A percentile compares a stretch with the other conserved stretches of the same genome.
phyloP scores from a whole-genome alignment of 768 basidiomycete species.

The Clathrus columnatus region DNA sequence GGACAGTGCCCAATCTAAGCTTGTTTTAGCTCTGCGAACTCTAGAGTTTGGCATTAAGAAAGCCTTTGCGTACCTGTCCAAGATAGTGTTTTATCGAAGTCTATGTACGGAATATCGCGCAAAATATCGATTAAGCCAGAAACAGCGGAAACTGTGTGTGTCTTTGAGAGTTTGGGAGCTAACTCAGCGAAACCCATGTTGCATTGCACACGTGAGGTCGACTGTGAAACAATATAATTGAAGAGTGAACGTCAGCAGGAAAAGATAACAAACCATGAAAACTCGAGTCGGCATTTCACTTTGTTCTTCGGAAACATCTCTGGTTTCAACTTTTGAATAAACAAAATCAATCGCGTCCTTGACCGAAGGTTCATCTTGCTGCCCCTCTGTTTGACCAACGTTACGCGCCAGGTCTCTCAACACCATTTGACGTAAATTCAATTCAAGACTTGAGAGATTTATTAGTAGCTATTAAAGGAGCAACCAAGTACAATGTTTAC shows the following conservation, averaged over 20 bases:
- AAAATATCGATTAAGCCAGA: constrained; percentile 59
- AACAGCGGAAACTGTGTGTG: constrained; percentile 44
- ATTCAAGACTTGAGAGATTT: constrained; percentile 46
- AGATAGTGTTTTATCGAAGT: constrained; percentile 69
- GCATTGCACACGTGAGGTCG: constrained; percentile 64
- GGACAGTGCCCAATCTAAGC: constrained; percentile 73
- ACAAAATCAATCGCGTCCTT: constrained; percentile 47
- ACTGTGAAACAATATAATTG: constrained; percentile 34
- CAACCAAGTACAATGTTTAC: constrained; percentile 19
- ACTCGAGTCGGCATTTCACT: constrained; percentile 28
- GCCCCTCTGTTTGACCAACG: constrained; percentile 31
- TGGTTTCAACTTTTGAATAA: constrained; percentile 49
- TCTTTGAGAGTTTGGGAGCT: constrained; percentile 52
- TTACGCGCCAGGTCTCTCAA: constrained; percentile 63
- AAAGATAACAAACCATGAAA: constrained; percentile 46
- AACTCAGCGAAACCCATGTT: constrained; percentile 81
- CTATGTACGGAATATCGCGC: constrained; percentile 60
- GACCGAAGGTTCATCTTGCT: constrained; percentile 30
- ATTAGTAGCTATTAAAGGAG: constrained; percentile 4
- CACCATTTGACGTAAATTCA: constrained; percentile 70
- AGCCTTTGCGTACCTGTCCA: constrained; percentile 77
- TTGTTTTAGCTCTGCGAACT: neutral
- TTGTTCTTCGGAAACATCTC: constrained; percentile 13
- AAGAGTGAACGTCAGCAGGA: neutral
- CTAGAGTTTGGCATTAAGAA: neutral